Evolutionary conservation across 352 stramenopile genomes (phyloP), one percentile per base, ranked within the genome.

Genomic region (Phytopythium vexans): DNA sequence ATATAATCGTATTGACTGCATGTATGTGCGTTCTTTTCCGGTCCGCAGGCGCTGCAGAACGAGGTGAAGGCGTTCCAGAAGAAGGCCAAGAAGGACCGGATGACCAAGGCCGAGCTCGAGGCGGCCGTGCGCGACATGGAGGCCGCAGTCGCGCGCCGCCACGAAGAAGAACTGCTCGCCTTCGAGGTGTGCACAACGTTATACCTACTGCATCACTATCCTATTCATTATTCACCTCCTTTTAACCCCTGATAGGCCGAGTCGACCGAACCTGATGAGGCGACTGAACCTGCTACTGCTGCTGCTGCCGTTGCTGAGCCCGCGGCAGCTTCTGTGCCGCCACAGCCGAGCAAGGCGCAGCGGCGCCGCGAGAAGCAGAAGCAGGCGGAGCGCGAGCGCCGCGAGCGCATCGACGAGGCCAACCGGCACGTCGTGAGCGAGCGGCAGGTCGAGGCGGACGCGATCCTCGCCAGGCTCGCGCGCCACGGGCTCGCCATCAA

Each of bases 21-120:
- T 40, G 14, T 12, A 37, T 47, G 7, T 40, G 49, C 35, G 1
- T 62, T 35, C 15, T 16, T 11, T 15, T 50, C 0, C 9, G 9
- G 9, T 15, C 49, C 16, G 27, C 62, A 95, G 83, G 81, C 74
- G 35, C 66, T 90, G 60, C 81, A 92, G 72, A 88, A 70, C 46
- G 77, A 92, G 35, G 52, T 89, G 43, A 93, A 95, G 60, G 46
- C 54, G 35, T 86, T 91, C 55, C 80, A 89, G 59, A 93, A 92
- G 81, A 89, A 90, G 14, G 80, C 77, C 52, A 95, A 93, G 64
- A 93, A 93, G 48, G 78, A 93, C 39, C 77, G 83, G 49, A 21
- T 88, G 54, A 79, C 58, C 58, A 95, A 92, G 57, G 89, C 88
- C 21, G 80, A 92, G 6, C 66, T 72, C 8, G 81, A 95, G 43